Percentiles rank a stretch among this genome's conserved stretches.
phyloP scores from a whole-genome alignment of 805 yeast genomes.

The Lipomyces mesembrius region DNA sequence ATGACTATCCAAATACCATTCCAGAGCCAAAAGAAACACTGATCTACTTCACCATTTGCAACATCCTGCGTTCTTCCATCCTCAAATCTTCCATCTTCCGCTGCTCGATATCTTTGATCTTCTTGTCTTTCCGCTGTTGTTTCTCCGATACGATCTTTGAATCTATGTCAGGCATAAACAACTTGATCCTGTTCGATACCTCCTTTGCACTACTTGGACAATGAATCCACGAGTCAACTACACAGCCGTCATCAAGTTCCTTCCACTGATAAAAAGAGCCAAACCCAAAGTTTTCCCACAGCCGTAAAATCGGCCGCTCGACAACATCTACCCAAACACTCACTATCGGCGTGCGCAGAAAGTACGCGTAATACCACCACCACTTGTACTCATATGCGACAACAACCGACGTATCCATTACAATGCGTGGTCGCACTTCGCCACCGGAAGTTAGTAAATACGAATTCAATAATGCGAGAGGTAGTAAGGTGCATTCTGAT shows the following conservation, averaged over 20 bases:
- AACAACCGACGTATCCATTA: constrained; percentile 25
- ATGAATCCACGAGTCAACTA: constrained; percentile 19
- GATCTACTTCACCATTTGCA: neutral
- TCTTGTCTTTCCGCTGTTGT: neutral
- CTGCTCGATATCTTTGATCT: neutral
- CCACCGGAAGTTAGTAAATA: constrained; percentile 9
- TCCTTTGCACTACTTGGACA: constrained; percentile 11
- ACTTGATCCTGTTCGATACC: neutral
- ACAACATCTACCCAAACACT: constrained; percentile 16
- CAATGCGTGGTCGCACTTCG: constrained; percentile 18
- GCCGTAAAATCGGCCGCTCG: constrained; percentile 22
- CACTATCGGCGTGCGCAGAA: constrained; percentile 24
- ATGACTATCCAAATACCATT: too few relatives aligned
- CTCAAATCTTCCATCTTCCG: neutral
- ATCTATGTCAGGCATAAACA: constrained; percentile 3
- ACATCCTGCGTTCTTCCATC: neutral
- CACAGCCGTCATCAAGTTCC: constrained; percentile 26
- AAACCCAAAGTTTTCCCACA: constrained; percentile 13
- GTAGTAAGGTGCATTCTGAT: constrained; percentile 29
- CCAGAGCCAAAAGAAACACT: neutral
- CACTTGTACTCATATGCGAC: constrained; percentile 30
- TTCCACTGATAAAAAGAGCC: constrained; percentile 17
- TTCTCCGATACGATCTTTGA: neutral
- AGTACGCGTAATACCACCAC: constrained; percentile 32
- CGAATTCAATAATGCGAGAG: constrained; percentile 22